A percentile compares a stretch with the other conserved stretches of the same genome.
Evolutionary conservation across 208 protist species (phyloP).

Genomic region (Acanthamoeba sp.): DNA sequence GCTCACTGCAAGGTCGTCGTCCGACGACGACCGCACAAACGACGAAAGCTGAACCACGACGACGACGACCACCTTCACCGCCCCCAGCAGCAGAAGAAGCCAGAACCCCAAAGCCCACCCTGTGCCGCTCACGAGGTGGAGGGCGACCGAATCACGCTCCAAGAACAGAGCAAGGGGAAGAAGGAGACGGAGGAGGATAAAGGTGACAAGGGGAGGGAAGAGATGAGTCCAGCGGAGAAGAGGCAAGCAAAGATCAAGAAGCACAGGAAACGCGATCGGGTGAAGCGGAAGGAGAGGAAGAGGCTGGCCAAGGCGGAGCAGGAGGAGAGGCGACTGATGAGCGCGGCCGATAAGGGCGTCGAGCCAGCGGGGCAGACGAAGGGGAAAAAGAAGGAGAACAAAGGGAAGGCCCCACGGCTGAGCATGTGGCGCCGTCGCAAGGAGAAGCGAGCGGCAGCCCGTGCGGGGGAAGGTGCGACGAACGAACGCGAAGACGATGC

Average conservation of each 20-base stretch:
- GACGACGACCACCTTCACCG: too few relatives aligned
- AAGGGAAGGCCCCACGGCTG: conserved; percentile 17
- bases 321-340: background rate
- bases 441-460: background rate
- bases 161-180: background rate
- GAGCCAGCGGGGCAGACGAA: background rate
- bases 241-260: background rate
- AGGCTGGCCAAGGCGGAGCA: background rate
- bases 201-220: background rate
- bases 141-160: too few relatives aligned
- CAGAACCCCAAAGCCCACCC: too few relatives aligned
- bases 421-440: conserved; percentile 57
- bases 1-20: background rate
- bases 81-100: background rate
- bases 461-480: background rate
- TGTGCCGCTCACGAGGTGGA: too few relatives aligned
- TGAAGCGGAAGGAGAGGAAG: background rate
- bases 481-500: background rate
- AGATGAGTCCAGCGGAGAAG: background rate
- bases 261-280: background rate
- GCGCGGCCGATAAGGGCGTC: background rate
- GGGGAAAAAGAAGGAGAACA: background rate
- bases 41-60: background rate
- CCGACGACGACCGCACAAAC: background rate
- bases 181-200: background rate